Evolutionary conservation across 768 basidiomycete species (phyloP).

Genomic region (Amanita phalloides): DNA sequence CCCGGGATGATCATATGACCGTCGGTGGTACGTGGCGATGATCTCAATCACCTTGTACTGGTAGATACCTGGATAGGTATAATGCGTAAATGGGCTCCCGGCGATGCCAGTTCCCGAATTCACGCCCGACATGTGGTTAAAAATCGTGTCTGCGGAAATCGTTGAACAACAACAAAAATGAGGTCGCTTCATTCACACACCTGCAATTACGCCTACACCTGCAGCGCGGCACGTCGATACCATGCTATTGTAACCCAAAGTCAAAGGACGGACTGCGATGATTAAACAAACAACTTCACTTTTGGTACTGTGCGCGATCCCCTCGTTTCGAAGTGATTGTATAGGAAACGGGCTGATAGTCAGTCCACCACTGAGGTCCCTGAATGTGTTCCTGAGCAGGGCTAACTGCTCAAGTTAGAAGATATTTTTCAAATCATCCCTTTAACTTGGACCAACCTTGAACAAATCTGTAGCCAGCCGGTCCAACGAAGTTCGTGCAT

Average conservation of each 20-base stretch:
- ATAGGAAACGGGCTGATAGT: conserved; percentile 63
- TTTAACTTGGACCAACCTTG: conserved; percentile 34
- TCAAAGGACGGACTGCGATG: background rate
- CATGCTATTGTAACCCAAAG: conserved; percentile 23
- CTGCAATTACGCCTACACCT: conserved; percentile 47
- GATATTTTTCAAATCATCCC: background rate
- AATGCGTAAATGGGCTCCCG: conserved; percentile 43
- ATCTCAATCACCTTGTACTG: conserved; percentile 26
- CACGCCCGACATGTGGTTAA: conserved; percentile 54
- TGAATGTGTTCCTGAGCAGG: conserved; percentile 48
- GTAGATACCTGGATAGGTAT: conserved; percentile 40
- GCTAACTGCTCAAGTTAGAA: conserved; percentile 21
- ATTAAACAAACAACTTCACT: conserved; percentile 10
- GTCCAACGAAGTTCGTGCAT: conserved; percentile 56
- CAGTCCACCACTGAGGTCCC: conserved; percentile 64
- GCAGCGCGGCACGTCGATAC: conserved; percentile 37
- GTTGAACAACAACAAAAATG: background rate
- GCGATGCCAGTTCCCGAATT: conserved; percentile 36
- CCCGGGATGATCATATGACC: background rate
- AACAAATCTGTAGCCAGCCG: conserved; percentile 61
- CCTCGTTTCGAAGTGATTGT: conserved; percentile 57
- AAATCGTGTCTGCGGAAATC: conserved; percentile 34
- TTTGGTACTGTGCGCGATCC: conserved; percentile 38
- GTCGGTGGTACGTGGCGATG: background rate
- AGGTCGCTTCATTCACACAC: conserved; percentile 14